Evolutionary conservation across 805 yeast genomes (phyloP), one percentile per base, ranked within the genome.

Genomic region (Hanseniaspora valbyensis): DNA sequence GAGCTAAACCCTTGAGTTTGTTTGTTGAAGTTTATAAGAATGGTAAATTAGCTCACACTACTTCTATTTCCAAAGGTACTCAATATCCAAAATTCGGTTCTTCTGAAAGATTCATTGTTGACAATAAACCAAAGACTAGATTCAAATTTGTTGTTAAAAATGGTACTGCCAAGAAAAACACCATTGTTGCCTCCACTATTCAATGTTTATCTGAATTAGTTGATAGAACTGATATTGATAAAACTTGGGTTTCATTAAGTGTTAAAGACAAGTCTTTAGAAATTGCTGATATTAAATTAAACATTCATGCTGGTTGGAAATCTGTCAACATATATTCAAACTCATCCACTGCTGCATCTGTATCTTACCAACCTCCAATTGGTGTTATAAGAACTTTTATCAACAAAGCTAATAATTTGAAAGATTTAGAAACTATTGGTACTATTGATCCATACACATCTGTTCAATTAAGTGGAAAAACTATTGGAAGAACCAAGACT

Each of bases 401-500:
- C 54, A 76, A 75, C 56, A 75, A 74, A 54, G 96, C 94, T 39
- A 76, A 73, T 52, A 82, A 78, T 54, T 74, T 92, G 60, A 76
- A 83, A 53, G 90, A 92, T 66, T 73, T 89, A 66, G 96, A 90
- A 65, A 82, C 77, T 50, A 73, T 92, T 53, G 97, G 97, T 54
- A 85, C 80, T 59, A 78, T 88, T 61, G 97, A 92, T 66, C 98
- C 99, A 40, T 92, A 90, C 61, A 78, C 80, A 7, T 78, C 95
- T 59, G 70, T 90, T 14, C 67, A 86, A 60, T 74, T 87, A 43
- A 89, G 88, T 61, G 88, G 88, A 53, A 71, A 78, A 56, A 78
- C 78, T 56, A 78, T 77, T 62, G 84, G 81, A 19, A 77, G 97
- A 66, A 92, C 96, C 2, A 73, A 76, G 51, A 76, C 85, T 12